A percentile compares a stretch with the other conserved stretches of the same genome.
These are phyloP conservation scores for Alternaria arborescens DNA, from an alignment of 2,329 filamentous ascomycete species.

Conservation along the genomic window DNA sequence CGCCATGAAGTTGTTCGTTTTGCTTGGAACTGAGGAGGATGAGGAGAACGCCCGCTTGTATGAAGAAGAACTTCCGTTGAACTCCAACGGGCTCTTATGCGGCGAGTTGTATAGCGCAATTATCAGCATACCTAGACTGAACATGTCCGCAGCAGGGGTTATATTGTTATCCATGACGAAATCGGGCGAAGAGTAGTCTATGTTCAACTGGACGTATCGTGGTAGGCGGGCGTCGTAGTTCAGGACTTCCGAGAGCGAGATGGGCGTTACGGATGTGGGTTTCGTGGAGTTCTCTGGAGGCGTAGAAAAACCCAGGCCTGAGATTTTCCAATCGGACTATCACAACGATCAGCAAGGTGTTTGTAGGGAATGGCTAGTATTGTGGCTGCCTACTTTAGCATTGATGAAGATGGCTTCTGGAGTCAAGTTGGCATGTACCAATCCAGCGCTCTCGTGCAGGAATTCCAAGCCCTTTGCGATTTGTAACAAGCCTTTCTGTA, in stretches of 20 bases:
- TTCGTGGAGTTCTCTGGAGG: conserved; percentile 79
- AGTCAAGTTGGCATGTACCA: conserved; percentile 94
- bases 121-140: conserved; percentile 88
- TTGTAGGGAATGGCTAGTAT: conserved; percentile 16
- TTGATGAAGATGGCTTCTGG: conserved; percentile 95
- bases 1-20: conserved; percentile 84
- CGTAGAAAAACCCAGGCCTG: conserved; percentile 88
- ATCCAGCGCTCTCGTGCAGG: conserved; percentile 89
- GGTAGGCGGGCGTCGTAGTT: conserved; percentile 88
- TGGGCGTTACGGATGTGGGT: conserved; percentile 77
- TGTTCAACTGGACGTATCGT: conserved; percentile 81
- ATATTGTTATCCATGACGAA: conserved; percentile 92
- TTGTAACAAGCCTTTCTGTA: conserved; percentile 94
- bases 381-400: conserved; percentile 71
- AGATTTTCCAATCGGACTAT: conserved; percentile 97
- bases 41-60: conserved; percentile 87
- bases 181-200: conserved; percentile 94
- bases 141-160: conserved; percentile 86
- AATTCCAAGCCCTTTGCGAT: conserved; percentile 95
- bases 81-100: conserved; percentile 84
- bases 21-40: conserved; percentile 78
- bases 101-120: conserved; percentile 95
- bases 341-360: conserved; percentile 38
- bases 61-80: conserved; percentile 78
- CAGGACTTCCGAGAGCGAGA: conserved; percentile 83